Conservation (phyloP, 345 rosid species). For the Litchi chinensis region DNA sequence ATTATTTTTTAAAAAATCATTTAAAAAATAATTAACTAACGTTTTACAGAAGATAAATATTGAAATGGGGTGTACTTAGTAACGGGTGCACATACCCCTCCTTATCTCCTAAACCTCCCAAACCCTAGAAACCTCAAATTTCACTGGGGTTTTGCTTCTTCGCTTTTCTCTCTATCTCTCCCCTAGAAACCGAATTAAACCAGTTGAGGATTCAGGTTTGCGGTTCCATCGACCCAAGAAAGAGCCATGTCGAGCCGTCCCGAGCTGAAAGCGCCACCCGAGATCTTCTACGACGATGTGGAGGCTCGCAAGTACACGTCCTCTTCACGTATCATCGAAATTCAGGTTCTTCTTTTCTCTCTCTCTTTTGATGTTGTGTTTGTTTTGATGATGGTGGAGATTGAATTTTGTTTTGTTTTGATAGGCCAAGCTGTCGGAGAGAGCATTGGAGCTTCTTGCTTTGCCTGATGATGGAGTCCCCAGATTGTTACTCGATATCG, state of each 20-base stretch:
- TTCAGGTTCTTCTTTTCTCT: conserved; percentile 54
- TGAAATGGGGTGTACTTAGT: too few relatives aligned
- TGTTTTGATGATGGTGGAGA: background rate
- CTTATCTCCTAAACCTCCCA: too few relatives aligned
- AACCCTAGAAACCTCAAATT: too few relatives aligned
- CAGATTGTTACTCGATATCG: conserved; percentile 83
- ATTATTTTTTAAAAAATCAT: too few relatives aligned
- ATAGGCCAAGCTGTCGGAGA: conserved; percentile 81
- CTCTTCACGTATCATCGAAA: conserved; percentile 89
- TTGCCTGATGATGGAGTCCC: conserved; percentile 83
- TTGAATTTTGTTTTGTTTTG: background rate
- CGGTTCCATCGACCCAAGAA: background rate
- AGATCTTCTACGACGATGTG: conserved; percentile 81
- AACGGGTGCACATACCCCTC: too few relatives aligned
- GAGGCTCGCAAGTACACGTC: conserved; percentile 95
- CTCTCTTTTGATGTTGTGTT: background rate
- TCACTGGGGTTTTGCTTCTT: too few relatives aligned
- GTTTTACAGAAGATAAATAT: too few relatives aligned
- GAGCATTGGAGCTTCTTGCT: conserved; percentile 95
- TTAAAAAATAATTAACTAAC: too few relatives aligned
- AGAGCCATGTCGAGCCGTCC: conserved; percentile 74
- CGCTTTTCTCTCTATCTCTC: too few relatives aligned
- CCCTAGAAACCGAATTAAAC: background rate
- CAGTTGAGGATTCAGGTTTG: background rate
- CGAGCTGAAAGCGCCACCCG: conserved; percentile 84